These are phyloP conservation scores for Blastobotrys persicus DNA, from an alignment of 1,139 yeast species.

Conservation along the genomic window DNA sequence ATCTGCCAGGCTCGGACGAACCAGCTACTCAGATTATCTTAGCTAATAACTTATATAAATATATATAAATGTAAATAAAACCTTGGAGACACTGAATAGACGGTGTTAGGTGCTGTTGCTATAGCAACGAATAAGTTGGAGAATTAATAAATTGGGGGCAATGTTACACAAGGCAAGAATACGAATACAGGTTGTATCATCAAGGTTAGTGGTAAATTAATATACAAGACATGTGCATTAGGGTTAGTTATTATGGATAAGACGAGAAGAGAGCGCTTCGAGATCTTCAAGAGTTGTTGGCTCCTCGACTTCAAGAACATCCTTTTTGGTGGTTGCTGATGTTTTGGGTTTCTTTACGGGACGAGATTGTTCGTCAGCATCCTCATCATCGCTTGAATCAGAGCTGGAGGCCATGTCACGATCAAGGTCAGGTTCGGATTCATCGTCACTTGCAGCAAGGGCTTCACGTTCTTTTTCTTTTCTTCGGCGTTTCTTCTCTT, in stretches of 20 bases:
- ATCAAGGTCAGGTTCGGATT: conserved; percentile 19
- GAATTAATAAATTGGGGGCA: too few species aligned
- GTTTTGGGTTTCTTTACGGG: conserved; percentile 25
- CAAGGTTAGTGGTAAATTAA: not conserved
- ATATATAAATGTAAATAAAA: too few species aligned
- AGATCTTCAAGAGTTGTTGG: conserved; percentile 91
- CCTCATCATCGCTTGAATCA: conserved; percentile 19
- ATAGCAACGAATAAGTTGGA: too few species aligned
- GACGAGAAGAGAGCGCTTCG: conserved; percentile 81
- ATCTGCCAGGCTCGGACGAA: too few species aligned
- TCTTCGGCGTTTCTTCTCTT: conserved; percentile 86
- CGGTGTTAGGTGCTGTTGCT: too few species aligned
- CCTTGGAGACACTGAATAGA: too few species aligned
- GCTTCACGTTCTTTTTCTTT: conserved; percentile 67
- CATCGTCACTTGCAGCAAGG: conserved; percentile 31
- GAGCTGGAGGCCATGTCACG: conserved; percentile 16
- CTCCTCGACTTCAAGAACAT: conserved; percentile 70
- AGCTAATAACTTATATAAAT: too few species aligned
- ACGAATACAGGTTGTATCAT: too few species aligned
- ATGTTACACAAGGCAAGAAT: too few species aligned
- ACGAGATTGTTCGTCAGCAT: conserved; percentile 15
- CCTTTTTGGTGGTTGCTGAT: conserved; percentile 41
- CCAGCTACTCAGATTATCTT: too few species aligned
- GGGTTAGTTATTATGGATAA: conserved; percentile 31
- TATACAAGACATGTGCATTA: not conserved